Evolutionary conservation across 2,329 filamentous ascomycete genomes (phyloP).

Genomic region (Stachybotrys chartarum): DNA sequence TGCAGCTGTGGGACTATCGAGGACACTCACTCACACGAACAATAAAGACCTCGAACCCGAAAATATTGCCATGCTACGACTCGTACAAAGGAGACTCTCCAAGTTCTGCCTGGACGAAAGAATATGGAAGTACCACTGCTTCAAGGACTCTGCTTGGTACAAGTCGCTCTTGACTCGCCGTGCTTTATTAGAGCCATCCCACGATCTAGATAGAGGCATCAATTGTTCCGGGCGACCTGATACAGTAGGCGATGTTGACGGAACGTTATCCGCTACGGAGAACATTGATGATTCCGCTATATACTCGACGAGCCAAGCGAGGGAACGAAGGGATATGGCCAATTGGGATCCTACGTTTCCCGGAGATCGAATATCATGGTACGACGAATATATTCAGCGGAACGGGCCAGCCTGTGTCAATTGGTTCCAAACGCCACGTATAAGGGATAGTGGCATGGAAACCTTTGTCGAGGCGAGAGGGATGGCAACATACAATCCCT

Average conservation of each 20-base stretch:
- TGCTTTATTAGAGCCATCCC: conserved; percentile 21
- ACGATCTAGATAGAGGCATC: conserved; percentile 5
- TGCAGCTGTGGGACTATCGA: conserved; percentile 2
- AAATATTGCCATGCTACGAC: conserved; percentile 56
- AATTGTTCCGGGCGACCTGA: conserved; percentile 2
- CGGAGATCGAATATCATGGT: conserved; percentile 70
- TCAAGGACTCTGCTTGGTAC: conserved; percentile 61
- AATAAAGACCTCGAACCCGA: conserved; percentile 30
- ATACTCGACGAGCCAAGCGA: conserved; percentile 8
- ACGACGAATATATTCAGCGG: conserved; percentile 80
- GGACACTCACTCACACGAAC: conserved; percentile 12
- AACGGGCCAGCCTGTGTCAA: conserved; percentile 65
- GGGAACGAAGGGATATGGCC: conserved; percentile 48
- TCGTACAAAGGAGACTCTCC: conserved; percentile 59
- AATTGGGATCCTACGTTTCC: conserved; percentile 80
- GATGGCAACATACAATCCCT: conserved; percentile 56
- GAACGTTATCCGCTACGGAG: conserved; percentile 18
- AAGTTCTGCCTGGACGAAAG: conserved; percentile 64
- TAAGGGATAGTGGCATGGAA: conserved; percentile 30
- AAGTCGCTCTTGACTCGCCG: conserved; percentile 44
- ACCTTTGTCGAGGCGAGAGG: conserved; percentile 63
- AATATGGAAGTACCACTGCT: conserved; percentile 71
- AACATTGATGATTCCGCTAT: conserved; percentile 4
- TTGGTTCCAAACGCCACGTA: conserved; percentile 65
- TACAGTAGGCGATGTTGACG: conserved; percentile 24